Evolutionary conservation across 805 yeast species (phyloP), one percentile per base, ranked within the genome.

Genomic region (Phaffomyces thermotolerans): DNA sequence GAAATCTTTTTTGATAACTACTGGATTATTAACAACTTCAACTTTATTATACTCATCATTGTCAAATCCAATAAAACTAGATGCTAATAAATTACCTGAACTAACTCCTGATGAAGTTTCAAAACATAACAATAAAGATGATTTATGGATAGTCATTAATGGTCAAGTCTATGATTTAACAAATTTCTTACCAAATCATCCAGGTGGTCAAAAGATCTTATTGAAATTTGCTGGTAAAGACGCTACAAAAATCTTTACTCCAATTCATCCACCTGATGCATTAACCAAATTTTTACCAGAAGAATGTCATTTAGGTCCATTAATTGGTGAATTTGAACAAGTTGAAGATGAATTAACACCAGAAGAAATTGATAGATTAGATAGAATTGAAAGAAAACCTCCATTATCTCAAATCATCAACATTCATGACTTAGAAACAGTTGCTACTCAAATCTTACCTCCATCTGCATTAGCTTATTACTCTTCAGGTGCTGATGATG

Each of bases 401-500:
- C 79, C 79, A 14, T 57, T 91, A 34, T 68, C 76, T 8, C 79
- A 78, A 53, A 73, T 90, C 46, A 78, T 80, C 59, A 91, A 93
- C 56, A 54, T 87, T 47, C 81, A 79, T 54, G 98, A 91, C 62
- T 89, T 91, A 58, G 98, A 91, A 62, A 75, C 76, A 53, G 78
- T 91, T 37, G 97, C 98, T 4, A 73, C 87, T 40, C 75, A 80
- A 47, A 83, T 86, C 30, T 69, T 91, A 71, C 75, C 86, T 27
- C 79, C 77, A 43, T 75, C 76, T 29, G 97, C 93, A 0, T 86
- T 97, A 95, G 93, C 93, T 13, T 91, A 91, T 64, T 91, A 89
- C 60, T 83, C 95, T 4, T 78, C 89, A 31, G 98, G 91, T 9
- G 75, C 95, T 15, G 97, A 91, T 63, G 98, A 91, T 62, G 98